phyloP scores from a whole-genome alignment of 169 alveolate genomes.

The Babesia divergens region DNA sequence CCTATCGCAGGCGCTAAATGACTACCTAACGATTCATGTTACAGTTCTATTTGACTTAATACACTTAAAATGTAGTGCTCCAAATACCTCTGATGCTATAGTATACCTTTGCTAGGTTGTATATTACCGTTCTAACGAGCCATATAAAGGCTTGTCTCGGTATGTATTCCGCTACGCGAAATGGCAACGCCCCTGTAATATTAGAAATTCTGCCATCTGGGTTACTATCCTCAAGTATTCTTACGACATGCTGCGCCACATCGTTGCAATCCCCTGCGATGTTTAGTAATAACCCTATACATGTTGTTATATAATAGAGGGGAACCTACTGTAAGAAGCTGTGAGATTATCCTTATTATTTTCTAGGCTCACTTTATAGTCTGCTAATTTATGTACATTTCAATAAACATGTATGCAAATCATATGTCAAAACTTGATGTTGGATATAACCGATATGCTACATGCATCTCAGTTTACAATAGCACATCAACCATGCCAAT shows the following conservation, averaged over 20 bases:
- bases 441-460: neutral
- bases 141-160: constrained; percentile 25
- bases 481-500: neutral
- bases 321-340: constrained; percentile 30
- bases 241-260: constrained; percentile 18
- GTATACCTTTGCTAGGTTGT: constrained; percentile 1
- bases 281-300: constrained; percentile 28
- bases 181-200: constrained; percentile 40
- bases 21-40: neutral
- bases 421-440: too few relatives aligned
- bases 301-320: too few relatives aligned
- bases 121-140: constrained; percentile 8
- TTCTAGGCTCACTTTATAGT: too few relatives aligned
- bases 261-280: constrained; percentile 18
- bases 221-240: constrained; percentile 5
- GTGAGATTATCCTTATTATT: neutral
- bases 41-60: neutral
- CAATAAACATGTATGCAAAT: too few relatives aligned
- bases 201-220: constrained; percentile 33
- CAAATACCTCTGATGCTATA: neutral
- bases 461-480: too few relatives aligned
- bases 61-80: neutral
- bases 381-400: too few relatives aligned
- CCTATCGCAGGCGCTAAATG: neutral
- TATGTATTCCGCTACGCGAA: constrained; percentile 22